These are phyloP conservation scores for Dipodascus geniculatus DNA, from an alignment of 805 yeast genomes.

Conservation along the genomic window DNA sequence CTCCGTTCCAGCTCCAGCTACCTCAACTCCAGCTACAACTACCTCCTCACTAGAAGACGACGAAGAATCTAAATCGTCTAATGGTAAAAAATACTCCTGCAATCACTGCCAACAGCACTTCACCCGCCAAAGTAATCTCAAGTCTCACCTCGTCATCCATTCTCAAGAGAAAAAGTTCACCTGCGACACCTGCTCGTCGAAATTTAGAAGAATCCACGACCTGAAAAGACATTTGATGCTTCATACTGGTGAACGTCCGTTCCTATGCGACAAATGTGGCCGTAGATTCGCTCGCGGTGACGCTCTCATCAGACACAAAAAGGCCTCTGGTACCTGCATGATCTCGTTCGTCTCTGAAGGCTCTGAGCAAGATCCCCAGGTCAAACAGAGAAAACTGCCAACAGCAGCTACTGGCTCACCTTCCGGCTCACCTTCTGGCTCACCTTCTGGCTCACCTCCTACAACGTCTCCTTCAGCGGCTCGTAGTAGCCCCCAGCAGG, in stretches of 20 bases:
- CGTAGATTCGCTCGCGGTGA: slow-evolving; percentile 64
- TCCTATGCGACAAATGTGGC: slow-evolving; percentile 46
- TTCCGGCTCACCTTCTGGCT: neutral
- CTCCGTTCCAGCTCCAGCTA: too few relatives aligned
- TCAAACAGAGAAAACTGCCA: slow-evolving; percentile 4
- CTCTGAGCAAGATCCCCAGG: slow-evolving; percentile 1
- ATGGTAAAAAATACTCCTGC: slow-evolving; percentile 27
- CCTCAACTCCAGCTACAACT: too few relatives aligned
- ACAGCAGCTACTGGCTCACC: neutral
- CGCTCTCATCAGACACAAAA: slow-evolving; percentile 58
- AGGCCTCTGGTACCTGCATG: slow-evolving; percentile 30
- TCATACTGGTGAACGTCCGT: slow-evolving; percentile 70
- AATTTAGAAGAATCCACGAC: slow-evolving; percentile 65
- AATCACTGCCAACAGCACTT: slow-evolving; percentile 50
- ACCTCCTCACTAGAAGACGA: too few relatives aligned
- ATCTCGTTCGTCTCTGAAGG: neutral
- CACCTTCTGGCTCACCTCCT: neutral
- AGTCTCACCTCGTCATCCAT: slow-evolving; percentile 60
- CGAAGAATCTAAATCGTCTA: too few relatives aligned
- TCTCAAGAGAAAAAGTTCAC: slow-evolving; percentile 50
- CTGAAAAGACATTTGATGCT: slow-evolving; percentile 62
- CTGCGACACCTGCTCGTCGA: slow-evolving; percentile 48
- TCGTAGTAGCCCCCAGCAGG: neutral
- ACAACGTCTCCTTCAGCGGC: neutral
- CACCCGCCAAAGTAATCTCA: slow-evolving; percentile 63